These are phyloP conservation scores for Candida suzukii DNA, from an alignment of 805 yeast genomes.

Conservation along the genomic window DNA sequence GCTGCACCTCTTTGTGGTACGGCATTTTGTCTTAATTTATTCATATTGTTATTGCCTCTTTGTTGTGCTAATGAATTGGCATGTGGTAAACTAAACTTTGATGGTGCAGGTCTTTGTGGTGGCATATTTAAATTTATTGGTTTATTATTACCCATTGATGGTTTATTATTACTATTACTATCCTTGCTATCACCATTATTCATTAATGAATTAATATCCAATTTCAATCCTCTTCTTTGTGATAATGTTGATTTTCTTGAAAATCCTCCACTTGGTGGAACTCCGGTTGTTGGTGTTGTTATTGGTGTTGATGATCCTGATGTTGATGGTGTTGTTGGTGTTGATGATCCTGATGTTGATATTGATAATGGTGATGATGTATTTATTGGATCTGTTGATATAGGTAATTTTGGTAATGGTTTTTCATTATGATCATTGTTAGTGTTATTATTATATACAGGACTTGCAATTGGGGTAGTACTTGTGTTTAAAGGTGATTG, in stretches of 20 bases:
- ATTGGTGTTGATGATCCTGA: not conserved
- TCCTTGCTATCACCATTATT: slow-evolving; percentile 3
- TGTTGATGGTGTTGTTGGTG: not conserved
- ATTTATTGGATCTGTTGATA: not conserved
- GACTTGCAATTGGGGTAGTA: not conserved
- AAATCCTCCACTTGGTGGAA: slow-evolving; percentile 5
- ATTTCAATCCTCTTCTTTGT: slow-evolving; percentile 48
- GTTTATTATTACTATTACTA: not conserved
- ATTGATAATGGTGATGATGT: not conserved
- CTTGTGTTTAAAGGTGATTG: too few species aligned
- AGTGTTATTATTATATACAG: not conserved
- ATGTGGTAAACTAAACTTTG: not conserved
- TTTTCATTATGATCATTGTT: not conserved
- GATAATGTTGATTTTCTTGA: slow-evolving; percentile 39
- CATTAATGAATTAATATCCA: slow-evolving; percentile 26
- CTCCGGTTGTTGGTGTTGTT: not conserved
- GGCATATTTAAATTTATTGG: not conserved
- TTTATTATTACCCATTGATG: slow-evolving; percentile 5
- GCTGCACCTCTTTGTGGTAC: slow-evolving; percentile 17
- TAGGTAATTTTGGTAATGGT: not conserved
- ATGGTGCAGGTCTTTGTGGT: not conserved
- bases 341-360: slow-evolving; percentile 1
- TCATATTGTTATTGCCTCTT: slow-evolving; percentile 2
- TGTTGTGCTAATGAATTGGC: not conserved
- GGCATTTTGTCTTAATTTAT: slow-evolving; percentile 16